Percentiles rank a stretch among this genome's conserved stretches.
Evolutionary conservation across 148 eudicot species (phyloP).

Genomic region (Arctostaphylos glauca): DNA sequence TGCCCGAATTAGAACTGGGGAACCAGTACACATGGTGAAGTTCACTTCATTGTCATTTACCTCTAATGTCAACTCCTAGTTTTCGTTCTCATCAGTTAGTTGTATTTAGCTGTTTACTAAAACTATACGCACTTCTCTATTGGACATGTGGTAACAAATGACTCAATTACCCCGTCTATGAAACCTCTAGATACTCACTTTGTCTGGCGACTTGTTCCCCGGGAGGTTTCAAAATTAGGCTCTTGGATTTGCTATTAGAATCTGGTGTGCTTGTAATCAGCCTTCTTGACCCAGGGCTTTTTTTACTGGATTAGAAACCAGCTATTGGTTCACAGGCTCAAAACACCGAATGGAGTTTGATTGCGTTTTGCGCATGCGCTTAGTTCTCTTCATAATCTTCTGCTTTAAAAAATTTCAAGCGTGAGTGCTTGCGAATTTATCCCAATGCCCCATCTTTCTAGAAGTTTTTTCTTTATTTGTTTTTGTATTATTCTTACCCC

Average conservation of each 20-base stretch:
- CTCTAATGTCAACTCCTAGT: neutral
- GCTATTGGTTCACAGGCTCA: neutral
- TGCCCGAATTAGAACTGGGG: conserved; percentile 80
- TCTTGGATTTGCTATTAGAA: neutral
- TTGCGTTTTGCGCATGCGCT: neutral
- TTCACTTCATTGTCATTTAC: neutral
- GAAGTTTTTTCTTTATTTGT: neutral
- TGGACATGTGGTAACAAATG: neutral
- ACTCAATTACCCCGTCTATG: neutral
- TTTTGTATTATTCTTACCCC: neutral
- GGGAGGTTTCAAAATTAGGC: neutral
- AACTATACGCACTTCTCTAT: neutral
- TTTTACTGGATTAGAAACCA: neutral
- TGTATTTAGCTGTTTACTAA: neutral
- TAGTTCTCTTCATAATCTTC: neutral
- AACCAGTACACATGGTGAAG: conserved; percentile 56
- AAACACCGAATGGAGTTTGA: too few relatives aligned
- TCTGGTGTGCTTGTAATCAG: neutral
- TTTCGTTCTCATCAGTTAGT: too few relatives aligned
- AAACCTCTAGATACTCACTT: neutral
- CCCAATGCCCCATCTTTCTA: too few relatives aligned
- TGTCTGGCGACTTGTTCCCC: neutral
- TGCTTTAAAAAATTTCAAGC: neutral
- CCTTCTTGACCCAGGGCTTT: neutral
- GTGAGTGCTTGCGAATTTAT: neutral